Percentiles rank a stretch among this genome's conserved stretches.
phyloP scores from a whole-genome alignment of 75 land plant species.

The Picea sitchensis region DNA sequence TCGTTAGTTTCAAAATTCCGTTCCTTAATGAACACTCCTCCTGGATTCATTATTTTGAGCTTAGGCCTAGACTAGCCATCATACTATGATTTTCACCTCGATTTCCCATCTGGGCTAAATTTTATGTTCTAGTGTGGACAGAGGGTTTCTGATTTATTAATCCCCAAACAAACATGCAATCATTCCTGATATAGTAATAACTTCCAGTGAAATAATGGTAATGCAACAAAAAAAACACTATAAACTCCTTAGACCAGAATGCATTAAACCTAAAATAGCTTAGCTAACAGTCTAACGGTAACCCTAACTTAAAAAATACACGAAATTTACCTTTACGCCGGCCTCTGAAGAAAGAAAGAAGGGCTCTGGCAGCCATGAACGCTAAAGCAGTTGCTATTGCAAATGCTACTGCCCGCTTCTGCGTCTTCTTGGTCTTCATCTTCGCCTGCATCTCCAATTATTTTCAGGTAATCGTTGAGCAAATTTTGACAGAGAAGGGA shows the following conservation, averaged over 20 bases:
- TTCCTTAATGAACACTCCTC: too few relatives aligned
- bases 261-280: background rate
- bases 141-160: background rate
- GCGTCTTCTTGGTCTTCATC: slow-evolving; percentile 15
- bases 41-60: background rate
- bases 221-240: background rate
- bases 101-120: background rate
- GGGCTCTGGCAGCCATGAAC: slow-evolving; percentile 4
- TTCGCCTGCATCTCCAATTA: background rate
- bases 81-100: background rate
- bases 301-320: background rate
- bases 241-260: background rate
- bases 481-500: too few relatives aligned
- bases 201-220: background rate
- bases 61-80: background rate
- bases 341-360: background rate
- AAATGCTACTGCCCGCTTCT: slow-evolving; percentile 16
- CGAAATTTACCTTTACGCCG: background rate
- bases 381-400: slow-evolving; percentile 48
- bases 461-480: too few relatives aligned
- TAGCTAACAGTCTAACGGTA: background rate
- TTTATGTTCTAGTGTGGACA: background rate
- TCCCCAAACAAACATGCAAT: background rate
- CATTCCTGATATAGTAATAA: background rate
- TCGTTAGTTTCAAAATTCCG: too few relatives aligned